Base-by-base conservation (phyloP, 2,329 filamentous ascomycete species). In the Apiospora kogelbergensis region DNA sequence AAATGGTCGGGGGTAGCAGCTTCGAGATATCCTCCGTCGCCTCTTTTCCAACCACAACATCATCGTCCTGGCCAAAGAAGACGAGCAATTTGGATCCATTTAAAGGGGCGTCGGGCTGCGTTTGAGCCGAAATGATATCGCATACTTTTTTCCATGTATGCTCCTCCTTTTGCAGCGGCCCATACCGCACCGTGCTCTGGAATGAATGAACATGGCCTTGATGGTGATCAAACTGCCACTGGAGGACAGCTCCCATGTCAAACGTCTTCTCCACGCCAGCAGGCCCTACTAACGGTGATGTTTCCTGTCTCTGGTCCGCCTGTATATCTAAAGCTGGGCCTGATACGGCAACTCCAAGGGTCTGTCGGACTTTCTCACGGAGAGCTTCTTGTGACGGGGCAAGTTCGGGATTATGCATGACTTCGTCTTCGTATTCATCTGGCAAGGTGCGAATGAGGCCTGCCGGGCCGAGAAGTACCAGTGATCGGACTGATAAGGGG, bases 381-480 rank as follows among this genome's bases (percentile, higher is more conserved):
- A 74, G 65, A 41, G 70, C 3, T 65, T 70, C 72, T 42, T 66
- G 63, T 40, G 71, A 72, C 40, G 70, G 67, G 20, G 71, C 71
- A 42, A 68, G 53, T 30, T 73, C 69, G n/a, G 72, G 73, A 37
- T 72, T 69, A 6, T 70, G 72, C 67, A 74, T 71, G 42, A 72
- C 63, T 11, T 63, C 48, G 63, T 74, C 73, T 10, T 72, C 70
- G 63, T 74, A 74, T 26, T 68, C 72, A 30, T 72, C 68, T 37
- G 73, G 73, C 45, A 74, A 81, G 6, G 82, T 79, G n/a, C 91
- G 86, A 65, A 95, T 84, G 13, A 95, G 81, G 0, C 93, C 93
- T 2, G 88, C 84, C 0, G 91, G 89, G 0, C 91, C 91, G 46
- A 95, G 80, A 24, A 95, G 84, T 5, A 90, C 83, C 17, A 94